Evolutionary conservation across 306 rosid species (phyloP), one percentile per base, ranked within the genome.

Genomic region (Cucurbita argyrosperma): DNA sequence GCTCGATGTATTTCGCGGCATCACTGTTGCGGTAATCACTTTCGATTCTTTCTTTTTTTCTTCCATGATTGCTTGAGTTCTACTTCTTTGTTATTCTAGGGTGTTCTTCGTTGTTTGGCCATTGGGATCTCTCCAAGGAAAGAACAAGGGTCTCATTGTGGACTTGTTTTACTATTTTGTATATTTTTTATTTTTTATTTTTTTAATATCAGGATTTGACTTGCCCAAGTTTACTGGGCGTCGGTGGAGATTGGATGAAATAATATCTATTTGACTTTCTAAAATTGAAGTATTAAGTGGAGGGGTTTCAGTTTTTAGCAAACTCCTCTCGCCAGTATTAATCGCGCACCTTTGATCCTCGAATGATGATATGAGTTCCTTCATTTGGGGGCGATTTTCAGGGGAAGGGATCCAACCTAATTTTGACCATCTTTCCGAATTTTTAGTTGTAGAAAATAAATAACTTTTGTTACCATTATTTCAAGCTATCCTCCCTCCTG

Each of bases 1-100:
- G 0, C 97, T 91, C 46, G 99, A 94, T 73, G 99, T 91, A 23
- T 94, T 91, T 69, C 97, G 98, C 11, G 98, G 98, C 30, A 83
- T 90, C 79, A 90, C 98, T 1, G 98, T 94, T 10, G 95, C 82
- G 96, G 98, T 93, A 89, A 39, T 7, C 30, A 39, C 13, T 53
- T 76, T 46, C 53, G 53, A 14, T 73, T 60, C 58, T 12, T 67
- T 7, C 5, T 50, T 0, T 19, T 65, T 15, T 57, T 10, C 0
- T 50, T 70, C 35, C 64, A 18, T 8, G 5, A 37, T 37, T 57
- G 50, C 54, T 72, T 5, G 40, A 8, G 10, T 16, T 74, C 5
- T 9, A 7, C 75, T 71, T 71, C 45, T 50, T 26, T 39, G 8
- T 37, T 53, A 30, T 30, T 30, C 35, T 30, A 30, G 35, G 21